A percentile compares a stretch with the other conserved stretches of the same genome.
Evolutionary conservation across 306 rosid genomes (phyloP).

Genomic region (Rosa rugosa): DNA sequence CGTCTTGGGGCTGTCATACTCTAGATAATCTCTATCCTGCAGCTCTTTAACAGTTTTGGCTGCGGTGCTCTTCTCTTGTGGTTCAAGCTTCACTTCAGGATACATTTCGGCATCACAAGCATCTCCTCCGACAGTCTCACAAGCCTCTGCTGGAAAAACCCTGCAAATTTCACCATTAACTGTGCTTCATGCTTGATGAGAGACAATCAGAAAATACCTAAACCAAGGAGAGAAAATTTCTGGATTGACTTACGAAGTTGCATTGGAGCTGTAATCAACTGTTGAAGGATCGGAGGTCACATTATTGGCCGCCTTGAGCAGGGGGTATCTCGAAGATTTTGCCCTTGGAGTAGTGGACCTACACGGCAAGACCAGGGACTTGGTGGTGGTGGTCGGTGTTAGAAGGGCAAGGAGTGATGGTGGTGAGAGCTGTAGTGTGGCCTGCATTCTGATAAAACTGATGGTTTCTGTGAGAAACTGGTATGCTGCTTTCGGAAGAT

Average conservation of each 20-base stretch:
- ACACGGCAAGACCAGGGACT: conserved; percentile 26
- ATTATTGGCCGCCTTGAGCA: conserved; percentile 23
- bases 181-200: not conserved
- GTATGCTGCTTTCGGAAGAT: not conserved
- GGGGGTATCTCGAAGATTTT: conserved; percentile 20
- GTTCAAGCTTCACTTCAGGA: conserved; percentile 47
- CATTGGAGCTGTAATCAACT: conserved; percentile 39
- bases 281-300: conserved; percentile 21
- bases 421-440: conserved; percentile 27
- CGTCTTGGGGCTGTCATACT: conserved; percentile 48
- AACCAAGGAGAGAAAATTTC: not conserved
- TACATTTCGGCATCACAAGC: conserved; percentile 46
- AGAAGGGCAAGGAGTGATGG: conserved; percentile 8
- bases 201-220: not conserved
- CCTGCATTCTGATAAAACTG: conserved; percentile 27
- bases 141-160: conserved; percentile 52
- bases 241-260: conserved; percentile 32
- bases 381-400: conserved; percentile 22
- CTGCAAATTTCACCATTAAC: conserved; percentile 7
- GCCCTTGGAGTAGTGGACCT: conserved; percentile 17
- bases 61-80: conserved; percentile 15
- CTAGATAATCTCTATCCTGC: conserved; percentile 39
- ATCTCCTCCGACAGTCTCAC: conserved; percentile 50
- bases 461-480: not conserved
- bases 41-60: conserved; percentile 21